Evolutionary conservation across 2,329 filamentous ascomycete species (phyloP).

Genomic region (Trichoderma brevicompactum): DNA sequence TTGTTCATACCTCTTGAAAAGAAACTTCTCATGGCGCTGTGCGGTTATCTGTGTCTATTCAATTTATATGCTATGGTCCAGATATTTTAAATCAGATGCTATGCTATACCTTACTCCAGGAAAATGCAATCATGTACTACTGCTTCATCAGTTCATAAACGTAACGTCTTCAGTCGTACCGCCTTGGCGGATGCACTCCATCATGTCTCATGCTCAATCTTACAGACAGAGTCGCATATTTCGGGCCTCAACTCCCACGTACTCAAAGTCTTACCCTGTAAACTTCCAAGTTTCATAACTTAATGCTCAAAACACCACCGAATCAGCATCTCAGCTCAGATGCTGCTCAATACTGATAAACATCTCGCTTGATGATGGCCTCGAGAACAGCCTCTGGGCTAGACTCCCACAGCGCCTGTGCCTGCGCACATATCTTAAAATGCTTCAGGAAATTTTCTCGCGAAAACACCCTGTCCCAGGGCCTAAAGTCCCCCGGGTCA

Average conservation of each 20-base stretch:
- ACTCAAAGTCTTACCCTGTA: neutral
- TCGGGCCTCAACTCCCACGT: neutral
- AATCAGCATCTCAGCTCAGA: neutral
- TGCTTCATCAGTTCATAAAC: too few relatives aligned
- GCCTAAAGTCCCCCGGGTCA: constrained; percentile 1
- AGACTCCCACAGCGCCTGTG: constrained; percentile 20
- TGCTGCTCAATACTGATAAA: neutral
- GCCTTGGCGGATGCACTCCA: neutral
- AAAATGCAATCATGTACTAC: too few relatives aligned
- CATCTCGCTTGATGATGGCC: constrained; percentile 5
- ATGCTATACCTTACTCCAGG: too few relatives aligned
- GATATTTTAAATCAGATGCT: too few relatives aligned
- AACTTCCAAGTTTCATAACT: neutral
- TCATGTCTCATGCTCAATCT: neutral
- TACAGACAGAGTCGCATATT: neutral
- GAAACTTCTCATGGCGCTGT: too few relatives aligned
- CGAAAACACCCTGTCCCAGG: constrained; percentile 18
- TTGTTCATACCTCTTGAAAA: too few relatives aligned
- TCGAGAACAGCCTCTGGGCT: constrained; percentile 12
- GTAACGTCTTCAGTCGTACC: too few relatives aligned
- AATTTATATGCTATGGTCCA: too few relatives aligned
- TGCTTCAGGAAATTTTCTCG: constrained; percentile 24
- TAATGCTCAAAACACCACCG: too few relatives aligned
- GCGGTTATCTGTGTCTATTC: too few relatives aligned
- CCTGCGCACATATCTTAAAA: constrained; percentile 15